Evolutionary conservation across 2,329 filamentous ascomycete species (phyloP), one percentile per base, ranked within the genome.

Genomic region (Penicillium aurantiogriseum): DNA sequence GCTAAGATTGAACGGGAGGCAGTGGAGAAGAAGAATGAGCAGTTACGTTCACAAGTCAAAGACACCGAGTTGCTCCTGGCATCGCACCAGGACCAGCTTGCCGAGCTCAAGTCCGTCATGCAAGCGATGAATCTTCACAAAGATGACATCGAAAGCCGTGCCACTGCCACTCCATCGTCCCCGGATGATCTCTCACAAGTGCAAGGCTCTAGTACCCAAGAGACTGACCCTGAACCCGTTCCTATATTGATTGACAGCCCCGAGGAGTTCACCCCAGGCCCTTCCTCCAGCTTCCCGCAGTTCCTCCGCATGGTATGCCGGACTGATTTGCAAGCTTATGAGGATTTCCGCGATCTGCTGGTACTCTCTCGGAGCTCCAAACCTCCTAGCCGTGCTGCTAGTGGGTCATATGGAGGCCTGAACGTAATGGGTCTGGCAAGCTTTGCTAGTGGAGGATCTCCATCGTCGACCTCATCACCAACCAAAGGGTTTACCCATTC

Each of bases 31-130:
- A 91, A 91, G 71, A 96, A 94, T 68, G 91, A 96, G 56, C 91
- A 95, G 74, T 83, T 97, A 51, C 90, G 86, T 68, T 83, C 88
- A 27, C 92, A 97, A 74, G 81, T 99, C 52, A 86, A 86, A 56
- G 93, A 99, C 71, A 93, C 90, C 0, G 92, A 97, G 74, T 82
- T 84, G 25, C 83, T 99, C 19, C 83, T 99, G 59, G 87, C 86
- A 57, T 96, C 91, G 1, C 91, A 97, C 67, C 92, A 96, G 71
- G 92, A 97, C 73, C 94, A 99, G 73, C 81, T 99, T 3, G 83
- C 89, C 2, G 90, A 97, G 74, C 84, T 99, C 62, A 99, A 99
- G 76, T 81, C 85, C 21, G 91, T 97, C 62, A 91, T 99, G 86
- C 92, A 96, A 75, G 87, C 88, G 67, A 90, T 97, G 86, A 81